Conservation (phyloP, 2,329 filamentous ascomycete genomes). For the Colletotrichum limetticola region DNA sequence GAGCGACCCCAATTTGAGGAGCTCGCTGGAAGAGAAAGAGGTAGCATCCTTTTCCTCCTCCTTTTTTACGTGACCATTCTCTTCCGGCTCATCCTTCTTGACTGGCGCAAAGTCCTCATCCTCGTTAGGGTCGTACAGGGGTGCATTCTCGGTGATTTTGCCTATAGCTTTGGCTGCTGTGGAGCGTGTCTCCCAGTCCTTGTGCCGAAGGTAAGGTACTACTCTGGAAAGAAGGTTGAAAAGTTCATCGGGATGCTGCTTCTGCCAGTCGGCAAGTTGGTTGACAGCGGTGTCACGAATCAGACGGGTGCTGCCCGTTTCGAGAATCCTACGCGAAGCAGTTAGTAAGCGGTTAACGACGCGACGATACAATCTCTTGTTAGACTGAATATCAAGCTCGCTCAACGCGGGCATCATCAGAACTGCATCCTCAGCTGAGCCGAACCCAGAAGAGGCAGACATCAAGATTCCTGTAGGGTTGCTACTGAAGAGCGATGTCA, state of each 20-base stretch:
- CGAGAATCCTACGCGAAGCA: conserved; percentile 76
- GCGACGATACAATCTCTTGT: neutral
- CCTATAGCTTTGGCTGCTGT: conserved; percentile 95
- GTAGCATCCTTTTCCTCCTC: conserved; percentile 66
- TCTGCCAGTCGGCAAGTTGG: conserved; percentile 97
- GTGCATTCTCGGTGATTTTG: conserved; percentile 90
- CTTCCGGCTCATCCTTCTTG: conserved; percentile 56
- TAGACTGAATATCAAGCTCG: neutral
- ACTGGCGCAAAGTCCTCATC: conserved; percentile 66
- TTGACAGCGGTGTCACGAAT: conserved; percentile 98
- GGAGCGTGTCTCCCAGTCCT: conserved; percentile 95
- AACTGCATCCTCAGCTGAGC: neutral
- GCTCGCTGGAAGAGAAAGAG: conserved; percentile 63
- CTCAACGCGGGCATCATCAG: neutral
- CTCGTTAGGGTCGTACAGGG: conserved; percentile 87
- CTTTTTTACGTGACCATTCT: conserved; percentile 64
- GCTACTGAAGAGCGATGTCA: neutral
- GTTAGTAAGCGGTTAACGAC: conserved; percentile 21
- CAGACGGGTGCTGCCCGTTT: conserved; percentile 95
- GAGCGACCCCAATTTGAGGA: conserved; percentile 78
- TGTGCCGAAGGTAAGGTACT: conserved; percentile 93
- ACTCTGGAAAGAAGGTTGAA: conserved; percentile 95
- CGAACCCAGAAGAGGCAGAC: neutral
- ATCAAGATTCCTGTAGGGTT: neutral
- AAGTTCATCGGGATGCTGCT: conserved; percentile 95